Conservation (phyloP, 352 stramenopile species). For the Phytophthora hibernalis region DNA sequence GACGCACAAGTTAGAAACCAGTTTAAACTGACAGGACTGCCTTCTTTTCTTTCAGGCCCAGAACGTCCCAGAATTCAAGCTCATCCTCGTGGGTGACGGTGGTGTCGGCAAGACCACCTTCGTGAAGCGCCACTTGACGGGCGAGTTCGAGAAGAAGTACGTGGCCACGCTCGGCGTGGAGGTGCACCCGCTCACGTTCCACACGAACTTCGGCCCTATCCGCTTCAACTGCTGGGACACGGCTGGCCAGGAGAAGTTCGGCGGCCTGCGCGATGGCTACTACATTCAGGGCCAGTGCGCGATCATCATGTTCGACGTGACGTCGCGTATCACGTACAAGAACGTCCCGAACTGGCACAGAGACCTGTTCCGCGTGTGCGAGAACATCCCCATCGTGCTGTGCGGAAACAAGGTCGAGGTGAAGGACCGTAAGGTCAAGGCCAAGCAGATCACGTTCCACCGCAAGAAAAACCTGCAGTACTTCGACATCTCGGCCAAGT, state of each 20-base stretch:
- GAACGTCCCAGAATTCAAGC: conserved; percentile 99
- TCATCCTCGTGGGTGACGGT: conserved; percentile 99
- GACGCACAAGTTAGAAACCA: background rate
- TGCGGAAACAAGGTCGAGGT: conserved; percentile 99
- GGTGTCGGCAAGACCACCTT: conserved; percentile 99
- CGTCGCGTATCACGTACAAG: conserved; percentile 99
- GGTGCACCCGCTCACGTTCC: conserved; percentile 98
- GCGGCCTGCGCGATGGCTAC: conserved; percentile 95
- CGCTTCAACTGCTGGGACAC: conserved; percentile 99
- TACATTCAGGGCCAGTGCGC: conserved; percentile 99
- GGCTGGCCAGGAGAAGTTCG: conserved; percentile 99
- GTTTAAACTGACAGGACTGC: conserved; percentile 19
- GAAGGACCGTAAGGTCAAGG: conserved; percentile 99
- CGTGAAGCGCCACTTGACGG: conserved; percentile 99
- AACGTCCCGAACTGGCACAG: conserved; percentile 99
- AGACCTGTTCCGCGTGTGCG: conserved; percentile 99
- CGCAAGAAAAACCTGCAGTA: conserved; percentile 99
- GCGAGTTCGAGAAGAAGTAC: conserved; percentile 99
- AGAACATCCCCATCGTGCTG: conserved; percentile 99
- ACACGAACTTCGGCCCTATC: conserved; percentile 99
- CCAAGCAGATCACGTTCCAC: conserved; percentile 99
- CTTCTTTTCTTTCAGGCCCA: conserved; percentile 44
- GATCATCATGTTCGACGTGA: conserved; percentile 99
- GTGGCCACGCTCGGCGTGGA: conserved; percentile 99
- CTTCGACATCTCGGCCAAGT: conserved; percentile 99